Evolutionary conservation across 805 yeast species (phyloP).

Genomic region (Monosporozyma yasuniensis): DNA sequence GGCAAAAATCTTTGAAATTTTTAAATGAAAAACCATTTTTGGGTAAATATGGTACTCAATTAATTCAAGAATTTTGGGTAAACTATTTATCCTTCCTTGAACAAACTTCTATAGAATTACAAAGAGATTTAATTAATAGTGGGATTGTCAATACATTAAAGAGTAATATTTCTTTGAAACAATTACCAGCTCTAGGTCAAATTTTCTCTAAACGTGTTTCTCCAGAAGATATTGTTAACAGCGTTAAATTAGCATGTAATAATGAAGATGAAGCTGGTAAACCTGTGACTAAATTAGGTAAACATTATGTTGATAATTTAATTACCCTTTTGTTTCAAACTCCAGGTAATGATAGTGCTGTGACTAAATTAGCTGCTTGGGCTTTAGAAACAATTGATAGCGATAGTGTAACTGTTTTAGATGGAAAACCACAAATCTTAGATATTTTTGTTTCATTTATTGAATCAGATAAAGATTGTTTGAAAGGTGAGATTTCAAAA

Average conservation of each 20-base stretch:
- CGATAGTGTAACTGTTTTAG: constrained; percentile 12
- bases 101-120: constrained; percentile 1
- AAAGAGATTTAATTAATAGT: background rate
- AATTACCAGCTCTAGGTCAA: constrained; percentile 13
- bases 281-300: background rate
- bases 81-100: constrained; percentile 19
- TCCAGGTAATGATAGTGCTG: constrained; percentile 11
- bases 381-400: constrained; percentile 8
- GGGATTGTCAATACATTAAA: constrained; percentile 14
- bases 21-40: constrained; percentile 26
- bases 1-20: constrained; percentile 21
- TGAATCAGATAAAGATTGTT: constrained; percentile 1
- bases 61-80: constrained; percentile 27
- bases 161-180: constrained; percentile 12
- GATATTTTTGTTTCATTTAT: constrained; percentile 7
- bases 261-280: constrained; percentile 2
- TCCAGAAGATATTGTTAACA: constrained; percentile 7
- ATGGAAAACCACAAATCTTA: constrained; percentile 6
- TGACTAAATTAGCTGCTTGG: constrained; percentile 14
- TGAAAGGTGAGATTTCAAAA: constrained; percentile 23
- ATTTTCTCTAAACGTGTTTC: constrained; percentile 15
- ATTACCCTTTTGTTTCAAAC: constrained; percentile 7
- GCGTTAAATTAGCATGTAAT: constrained; percentile 7
- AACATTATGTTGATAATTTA: constrained; percentile 9
- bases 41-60: constrained; percentile 26